A percentile compares a stretch with the other conserved stretches of the same genome.
Conservation (phyloP, 306 rosid species). For the Abrus precatorius region DNA sequence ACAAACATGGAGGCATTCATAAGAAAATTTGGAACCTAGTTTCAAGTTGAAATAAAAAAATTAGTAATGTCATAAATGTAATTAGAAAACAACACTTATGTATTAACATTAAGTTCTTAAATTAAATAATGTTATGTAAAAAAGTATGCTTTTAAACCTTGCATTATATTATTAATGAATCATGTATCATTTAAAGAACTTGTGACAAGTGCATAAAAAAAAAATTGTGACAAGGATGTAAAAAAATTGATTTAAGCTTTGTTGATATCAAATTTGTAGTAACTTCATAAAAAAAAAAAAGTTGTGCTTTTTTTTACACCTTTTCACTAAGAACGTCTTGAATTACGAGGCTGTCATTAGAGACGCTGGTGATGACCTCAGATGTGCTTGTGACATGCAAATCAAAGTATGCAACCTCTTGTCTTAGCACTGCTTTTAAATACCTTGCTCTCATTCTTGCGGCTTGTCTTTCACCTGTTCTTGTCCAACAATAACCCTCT, state of each 20-base stretch:
- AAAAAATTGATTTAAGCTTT: neutral
- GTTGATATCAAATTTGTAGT: neutral
- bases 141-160: no score
- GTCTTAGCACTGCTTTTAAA: slow-evolving; percentile 84
- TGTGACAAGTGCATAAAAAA: neutral
- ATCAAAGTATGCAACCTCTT: slow-evolving; percentile 95
- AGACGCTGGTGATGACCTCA: slow-evolving; percentile 86
- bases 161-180: neutral
- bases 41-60: slow-evolving; percentile 3
- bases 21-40: slow-evolving; percentile 81
- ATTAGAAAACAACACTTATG: neutral
- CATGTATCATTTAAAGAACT: neutral
- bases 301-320: slow-evolving; percentile 51
- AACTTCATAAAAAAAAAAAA: neutral
- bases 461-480: slow-evolving; percentile 95
- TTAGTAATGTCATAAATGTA: neutral
- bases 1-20: slow-evolving; percentile 70
- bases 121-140: neutral
- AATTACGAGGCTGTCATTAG: slow-evolving; percentile 82
- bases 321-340: slow-evolving; percentile 91
- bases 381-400: slow-evolving; percentile 90
- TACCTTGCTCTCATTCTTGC: slow-evolving; percentile 89
- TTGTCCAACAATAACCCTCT: slow-evolving; percentile 99
- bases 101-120: neutral
- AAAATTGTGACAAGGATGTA: neutral